These are phyloP conservation scores for Dorcoceras hygrometricum DNA, from an alignment of 257 asterid genomes.

Conservation along the genomic window DNA sequence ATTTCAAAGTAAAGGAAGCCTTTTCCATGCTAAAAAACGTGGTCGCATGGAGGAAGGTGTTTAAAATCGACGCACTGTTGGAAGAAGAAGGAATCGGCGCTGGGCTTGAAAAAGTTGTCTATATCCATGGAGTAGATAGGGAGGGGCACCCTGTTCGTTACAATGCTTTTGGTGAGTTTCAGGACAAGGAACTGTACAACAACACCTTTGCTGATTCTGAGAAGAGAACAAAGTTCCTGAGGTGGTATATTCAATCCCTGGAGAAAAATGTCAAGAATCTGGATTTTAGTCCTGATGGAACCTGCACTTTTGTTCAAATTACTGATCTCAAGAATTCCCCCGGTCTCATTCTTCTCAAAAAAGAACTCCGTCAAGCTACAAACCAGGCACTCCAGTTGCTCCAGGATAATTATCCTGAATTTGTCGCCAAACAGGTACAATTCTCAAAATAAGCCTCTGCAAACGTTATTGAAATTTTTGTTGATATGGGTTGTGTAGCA, in stretches of 20 bases:
- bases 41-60: constrained; percentile 77
- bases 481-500: not conserved
- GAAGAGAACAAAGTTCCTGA: constrained; percentile 64
- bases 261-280: constrained; percentile 80
- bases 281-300: constrained; percentile 78
- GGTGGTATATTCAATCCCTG: constrained; percentile 72
- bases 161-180: constrained; percentile 86
- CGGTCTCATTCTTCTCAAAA: constrained; percentile 73
- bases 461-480: not conserved
- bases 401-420: constrained; percentile 95
- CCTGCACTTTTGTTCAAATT: constrained; percentile 75
- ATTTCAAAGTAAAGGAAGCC: constrained; percentile 89
- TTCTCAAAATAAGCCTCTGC: not conserved
- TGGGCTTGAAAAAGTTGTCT: constrained; percentile 84
- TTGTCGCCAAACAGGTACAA: constrained; percentile 89
- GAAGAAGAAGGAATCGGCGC: constrained; percentile 50
- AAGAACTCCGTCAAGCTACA: constrained; percentile 76
- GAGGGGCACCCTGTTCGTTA: constrained; percentile 88
- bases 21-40: constrained; percentile 81
- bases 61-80: constrained; percentile 60
- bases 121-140: constrained; percentile 71
- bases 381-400: constrained; percentile 83
- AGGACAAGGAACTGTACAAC: constrained; percentile 79
- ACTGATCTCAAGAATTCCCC: constrained; percentile 87
- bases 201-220: constrained; percentile 82